Conservation (phyloP, 768 basidiomycete genomes). For the Austroboletus festivus region DNA sequence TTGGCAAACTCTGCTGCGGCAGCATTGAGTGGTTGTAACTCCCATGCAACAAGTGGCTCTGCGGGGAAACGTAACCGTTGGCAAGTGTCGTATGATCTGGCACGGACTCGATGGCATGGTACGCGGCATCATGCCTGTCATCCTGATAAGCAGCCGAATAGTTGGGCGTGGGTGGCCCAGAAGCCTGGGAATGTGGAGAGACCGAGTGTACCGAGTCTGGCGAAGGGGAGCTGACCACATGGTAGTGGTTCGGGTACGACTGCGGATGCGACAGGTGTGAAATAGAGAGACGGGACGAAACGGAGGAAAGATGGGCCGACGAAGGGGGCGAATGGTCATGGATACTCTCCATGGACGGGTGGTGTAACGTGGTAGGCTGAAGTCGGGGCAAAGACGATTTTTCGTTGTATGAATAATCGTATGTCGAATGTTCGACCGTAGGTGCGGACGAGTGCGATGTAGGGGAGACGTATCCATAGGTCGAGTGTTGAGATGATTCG, state of each 20-base stretch:
- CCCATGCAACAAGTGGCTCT: conserved; percentile 25
- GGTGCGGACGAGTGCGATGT: conserved; percentile 23
- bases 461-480: conserved; percentile 29
- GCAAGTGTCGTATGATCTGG: conserved; percentile 29
- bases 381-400: conserved; percentile 30
- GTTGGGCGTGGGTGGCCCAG: conserved; percentile 32
- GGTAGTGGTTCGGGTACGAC: conserved; percentile 38
- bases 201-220: conserved; percentile 52
- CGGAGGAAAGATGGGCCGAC: conserved; percentile 32
- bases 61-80: conserved; percentile 33
- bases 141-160: conserved; percentile 49
- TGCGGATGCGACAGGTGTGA: conserved; percentile 59
- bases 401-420: conserved; percentile 31
- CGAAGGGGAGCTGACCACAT: conserved; percentile 41
- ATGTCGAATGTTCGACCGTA: conserved; percentile 27
- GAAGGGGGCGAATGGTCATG: conserved; percentile 32
- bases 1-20: conserved; percentile 22
- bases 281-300: conserved; percentile 55
- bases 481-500: conserved; percentile 31
- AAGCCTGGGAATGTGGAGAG: conserved; percentile 33
- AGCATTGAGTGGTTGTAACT: conserved; percentile 21
- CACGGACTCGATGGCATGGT: conserved; percentile 35
- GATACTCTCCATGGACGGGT: conserved; percentile 26
- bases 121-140: conserved; percentile 39
- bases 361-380: conserved; percentile 29